A percentile compares a stretch with the other conserved stretches of the same genome.
These are phyloP conservation scores for Thermothelomyces thermophilus DNA, from an alignment of 2,329 filamentous ascomycete genomes.

Conservation along the genomic window DNA sequence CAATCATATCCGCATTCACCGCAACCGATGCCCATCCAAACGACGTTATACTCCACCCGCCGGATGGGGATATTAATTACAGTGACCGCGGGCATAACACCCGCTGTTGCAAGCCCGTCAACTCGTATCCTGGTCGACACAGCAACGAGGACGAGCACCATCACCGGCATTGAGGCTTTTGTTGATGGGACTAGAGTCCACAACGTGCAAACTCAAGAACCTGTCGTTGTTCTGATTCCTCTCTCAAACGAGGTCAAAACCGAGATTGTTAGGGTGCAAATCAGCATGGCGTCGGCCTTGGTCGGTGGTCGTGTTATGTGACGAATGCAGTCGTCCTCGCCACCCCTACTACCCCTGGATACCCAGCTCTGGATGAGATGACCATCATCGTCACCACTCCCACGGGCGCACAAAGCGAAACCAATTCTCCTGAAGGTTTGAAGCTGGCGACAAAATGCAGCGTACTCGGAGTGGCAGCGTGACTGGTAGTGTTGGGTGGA, in stretches of 20 bases:
- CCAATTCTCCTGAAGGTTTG: too few relatives aligned
- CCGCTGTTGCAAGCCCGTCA: not conserved
- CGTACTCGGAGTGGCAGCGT: too few relatives aligned
- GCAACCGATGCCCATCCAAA: not conserved
- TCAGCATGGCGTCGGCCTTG: slow-evolving; percentile 16
- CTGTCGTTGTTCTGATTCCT: slow-evolving; percentile 16
- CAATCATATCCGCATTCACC: not conserved
- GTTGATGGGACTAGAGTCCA: slow-evolving; percentile 19
- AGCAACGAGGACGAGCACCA: slow-evolving; percentile 9
- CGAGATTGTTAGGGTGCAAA: slow-evolving; percentile 5
- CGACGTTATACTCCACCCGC: slow-evolving; percentile 5
- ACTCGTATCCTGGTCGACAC: slow-evolving; percentile 3
- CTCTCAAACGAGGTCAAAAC: slow-evolving; percentile 17
- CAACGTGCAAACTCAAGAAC: slow-evolving; percentile 19
- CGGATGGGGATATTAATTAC: too few relatives aligned
- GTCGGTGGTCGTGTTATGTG: slow-evolving; percentile 15
- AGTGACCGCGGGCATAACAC: not conserved
- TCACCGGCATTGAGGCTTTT: slow-evolving; percentile 21
- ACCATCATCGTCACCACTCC: too few relatives aligned
- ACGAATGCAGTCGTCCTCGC: slow-evolving; percentile 21
- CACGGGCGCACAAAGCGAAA: too few relatives aligned
- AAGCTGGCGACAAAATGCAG: too few relatives aligned
- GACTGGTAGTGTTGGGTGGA: too few relatives aligned
- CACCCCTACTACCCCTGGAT: slow-evolving; percentile 16
- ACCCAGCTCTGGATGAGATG: too few relatives aligned